phyloP scores from a whole-genome alignment of 768 basidiomycete genomes.

The Serpula lacrymans region DNA sequence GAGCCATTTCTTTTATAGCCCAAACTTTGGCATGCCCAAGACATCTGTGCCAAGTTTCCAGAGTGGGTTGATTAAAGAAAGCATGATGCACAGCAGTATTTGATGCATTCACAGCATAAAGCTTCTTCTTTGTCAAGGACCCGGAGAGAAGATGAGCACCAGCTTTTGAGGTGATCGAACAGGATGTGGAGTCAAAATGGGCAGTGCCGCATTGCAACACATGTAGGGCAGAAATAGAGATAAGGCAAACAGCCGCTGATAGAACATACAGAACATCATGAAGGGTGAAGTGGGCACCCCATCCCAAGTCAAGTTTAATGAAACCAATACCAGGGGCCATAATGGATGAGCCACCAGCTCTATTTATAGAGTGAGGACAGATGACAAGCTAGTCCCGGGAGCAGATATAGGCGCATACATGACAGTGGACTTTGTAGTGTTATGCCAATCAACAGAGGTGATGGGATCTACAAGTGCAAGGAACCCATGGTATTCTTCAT shows the following conservation, averaged over 20 bases:
- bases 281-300: constrained; percentile 6
- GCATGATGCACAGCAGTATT: constrained; percentile 11
- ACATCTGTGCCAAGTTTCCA: constrained; percentile 26
- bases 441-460: not conserved
- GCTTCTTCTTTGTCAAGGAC: not conserved
- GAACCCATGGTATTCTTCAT: not conserved
- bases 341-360: constrained; percentile 25
- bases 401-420: constrained; percentile 22
- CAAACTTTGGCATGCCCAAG: constrained; percentile 27
- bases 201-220: constrained; percentile 2
- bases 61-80: constrained; percentile 7
- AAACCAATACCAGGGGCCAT: constrained; percentile 21
- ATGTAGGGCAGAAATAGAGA: constrained; percentile 19
- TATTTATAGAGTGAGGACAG: constrained; percentile 18
- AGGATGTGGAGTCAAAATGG: constrained; percentile 16
- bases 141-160: not conserved
- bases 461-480: not conserved
- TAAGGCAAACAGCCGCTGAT: constrained; percentile 7
- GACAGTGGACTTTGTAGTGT: constrained; percentile 14
- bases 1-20: constrained; percentile 19
- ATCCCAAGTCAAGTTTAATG: constrained; percentile 16
- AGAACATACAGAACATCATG: constrained; percentile 18
- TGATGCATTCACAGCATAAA: not conserved
- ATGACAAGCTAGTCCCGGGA: constrained; percentile 18
- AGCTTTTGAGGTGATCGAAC: not conserved